Base-by-base conservation (phyloP, 352 stramenopile genomes). In the Hyaloperonospora arabidopsidis region DNA sequence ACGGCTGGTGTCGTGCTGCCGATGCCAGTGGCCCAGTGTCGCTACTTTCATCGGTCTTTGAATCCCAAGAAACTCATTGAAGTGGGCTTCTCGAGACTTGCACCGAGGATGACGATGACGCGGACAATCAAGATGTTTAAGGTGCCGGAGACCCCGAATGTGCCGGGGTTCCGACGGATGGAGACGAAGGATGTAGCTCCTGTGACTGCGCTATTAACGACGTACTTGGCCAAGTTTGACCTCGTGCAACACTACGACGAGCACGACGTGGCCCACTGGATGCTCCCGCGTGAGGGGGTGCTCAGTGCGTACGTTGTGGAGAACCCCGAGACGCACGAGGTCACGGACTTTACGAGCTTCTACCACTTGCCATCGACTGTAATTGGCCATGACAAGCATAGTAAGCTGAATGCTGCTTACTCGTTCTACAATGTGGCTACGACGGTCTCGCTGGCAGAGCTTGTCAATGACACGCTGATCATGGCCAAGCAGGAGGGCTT, bases 1-100 rank as follows among this genome's bases (percentile, higher is more conserved):
- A 99, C 97, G 29, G 97, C 97, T 0, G 97, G 97, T 15, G 95
- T 98, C 6, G 81, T 98, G 41, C 75, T 99, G 44, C 97, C 97
- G 0, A 97, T 95, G 65, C 96, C 97, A 10, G 81, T 99, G 14
- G 83, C 94, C 11, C 70, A 79, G 29, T 98, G 91, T 53, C 82
- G 96, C 19, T 99, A 99, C 76, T 98, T 92, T 71, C 97, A 99
- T 73, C 87, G 97, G 5, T 97, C 84, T 21, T 67, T 99, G 5
- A 98, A 99, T 78, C 92, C 96, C 5, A 98, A 98, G 72, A 99
- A 99, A 76, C 87, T 99, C 41, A 95, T 99, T 39, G 92, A 98
- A 25, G 89, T 99, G 48, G 96, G 95, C 10, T 99, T 99, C 76
- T 98, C 95, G 19, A 70, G 83, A 14, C 68, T 99, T 11, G 67